Evolutionary conservation across 495 filamentous ascomycete genomes (phyloP), one percentile per base, ranked within the genome.

Genomic region (Hypoxylon fuscum): DNA sequence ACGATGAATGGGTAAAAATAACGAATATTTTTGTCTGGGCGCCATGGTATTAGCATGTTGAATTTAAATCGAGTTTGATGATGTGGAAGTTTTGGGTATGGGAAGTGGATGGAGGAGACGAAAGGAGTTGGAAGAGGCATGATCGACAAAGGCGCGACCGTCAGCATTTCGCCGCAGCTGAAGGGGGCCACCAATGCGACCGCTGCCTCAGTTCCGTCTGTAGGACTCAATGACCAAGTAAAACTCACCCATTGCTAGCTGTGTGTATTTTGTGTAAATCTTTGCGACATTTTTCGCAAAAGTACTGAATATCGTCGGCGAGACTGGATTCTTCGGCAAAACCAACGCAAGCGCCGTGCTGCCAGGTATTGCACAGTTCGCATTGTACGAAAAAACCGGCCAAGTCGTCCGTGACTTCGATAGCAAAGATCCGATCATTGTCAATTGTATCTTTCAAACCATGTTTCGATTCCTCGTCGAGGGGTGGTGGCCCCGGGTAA

Each of bases 311-410:
- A 25, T 70, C 67, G 41, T 98, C 94, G n/a, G n/a, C n/a, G 27
- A 93, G 96, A 70, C 89, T 94, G 72, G 87, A 87, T 50, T 90
- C 88, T 72, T 94, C 92, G 60, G 96, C 92, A 64, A 99, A 97
- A 32, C 95, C 95, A 46, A 99, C 96, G 76, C 95, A 99, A 54
- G 92, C 93, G 70, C 95, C 96, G 68, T 99, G 95, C 70, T 99
- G 95, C 95, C 95, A 99, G 51, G 97, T 95, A 73, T 97, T 96
- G 77, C 95, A 99, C 44, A 85, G 80, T 74, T 99, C 95, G 84
- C 95, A 99, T 79, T 98, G 95, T 59, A 99, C 93, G 73, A 96
- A 99, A 74, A 98, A 88, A 12, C 94, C 93, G 32, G 95, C 94
- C 44, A 90, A 80, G 42, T 97, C 94, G 67, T 98, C 93, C 22